Evolutionary conservation across 495 filamentous ascomycete species (phyloP), one percentile per base, ranked within the genome.

Genomic region (Sabuloglossum arenarium): DNA sequence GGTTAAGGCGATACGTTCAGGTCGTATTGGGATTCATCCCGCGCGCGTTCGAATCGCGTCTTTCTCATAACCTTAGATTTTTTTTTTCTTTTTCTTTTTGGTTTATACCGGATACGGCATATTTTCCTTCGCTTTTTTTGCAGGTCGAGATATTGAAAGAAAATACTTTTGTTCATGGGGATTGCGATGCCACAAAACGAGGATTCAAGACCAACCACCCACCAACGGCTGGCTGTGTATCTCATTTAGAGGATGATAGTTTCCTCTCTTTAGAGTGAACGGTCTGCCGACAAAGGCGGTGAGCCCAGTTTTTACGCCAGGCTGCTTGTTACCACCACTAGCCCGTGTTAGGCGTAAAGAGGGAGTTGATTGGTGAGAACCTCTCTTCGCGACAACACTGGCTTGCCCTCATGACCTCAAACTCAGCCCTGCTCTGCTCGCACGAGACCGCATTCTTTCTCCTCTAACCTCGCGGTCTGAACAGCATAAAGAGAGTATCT

Each of bases 1-100:
- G 54, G 54, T 56, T 56, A 56, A 27, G 54, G 54, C 54, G 54
- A 31, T 10, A 37, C 29, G 19, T 56, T 47, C 54, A 56, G 54
- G 54, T 56, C 39, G 31, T 43, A 21, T 54, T 54, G 39, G 39
- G 39, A 43, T 43, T 43, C 39, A 43, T 43, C 39, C 54, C 31
- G 54, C 54, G 54, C 19, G 54, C 5, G 54, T 56, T 56, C 54
- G 54, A 56, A 47, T 56, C 54, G 5, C 54, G 19, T 37, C 28
- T 56, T 56, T 56, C 24, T 56, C 24, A 54, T 3, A 3, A 37
- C 16, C 12, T n/a, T n/a, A n/a, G n/a, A n/a, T n/a, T 37, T 54
- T 31, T 54, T 37, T 37, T 29, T 43, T 43, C 8, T 54, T 39
- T 54, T 54, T 14, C 21, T 24, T 24, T 39, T 23, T 10, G 8